These are phyloP conservation scores for Colletotrichum sp. DNA, from an alignment of 2,329 filamentous ascomycete genomes.

Conservation along the genomic window DNA sequence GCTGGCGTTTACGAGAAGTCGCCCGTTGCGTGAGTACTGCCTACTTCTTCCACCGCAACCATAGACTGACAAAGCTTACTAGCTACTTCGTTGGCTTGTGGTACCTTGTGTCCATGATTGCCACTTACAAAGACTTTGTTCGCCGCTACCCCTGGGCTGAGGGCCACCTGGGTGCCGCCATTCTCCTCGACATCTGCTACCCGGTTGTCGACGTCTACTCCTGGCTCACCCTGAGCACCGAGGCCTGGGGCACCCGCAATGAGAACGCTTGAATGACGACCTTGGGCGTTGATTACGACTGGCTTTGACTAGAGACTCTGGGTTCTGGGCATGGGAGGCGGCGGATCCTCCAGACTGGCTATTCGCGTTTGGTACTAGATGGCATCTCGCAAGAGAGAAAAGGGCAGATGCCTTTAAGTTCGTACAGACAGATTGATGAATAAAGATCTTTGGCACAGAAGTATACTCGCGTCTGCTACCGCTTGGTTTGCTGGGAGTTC, in stretches of 20 bases:
- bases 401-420: not conserved
- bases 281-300: not conserved
- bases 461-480: fast-evolving
- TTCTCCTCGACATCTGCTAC: conserved; percentile 13
- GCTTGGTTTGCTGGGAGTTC: no score
- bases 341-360: not conserved
- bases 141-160: conserved; percentile 2
- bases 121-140: not conserved
- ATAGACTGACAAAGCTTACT: not conserved
- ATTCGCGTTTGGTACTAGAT: not conserved
- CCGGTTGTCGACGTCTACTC: conserved; percentile 13
- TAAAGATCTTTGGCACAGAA: not conserved
- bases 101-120: conserved; percentile 5
- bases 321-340: not conserved
- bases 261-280: not conserved
- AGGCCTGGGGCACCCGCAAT: conserved; percentile 13
- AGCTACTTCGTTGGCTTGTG: conserved; percentile 4
- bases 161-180: conserved; percentile 5
- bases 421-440: not conserved
- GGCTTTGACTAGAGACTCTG: not conserved
- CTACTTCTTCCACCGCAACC: fast-evolving
- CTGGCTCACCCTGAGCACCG: conserved; percentile 5
- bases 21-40: not conserved
- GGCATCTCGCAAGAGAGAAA: not conserved
- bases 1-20: not conserved